These are phyloP conservation scores for Kluyveromyces sp. DNA, from an alignment of 1,139 yeast genomes.

Conservation along the genomic window DNA sequence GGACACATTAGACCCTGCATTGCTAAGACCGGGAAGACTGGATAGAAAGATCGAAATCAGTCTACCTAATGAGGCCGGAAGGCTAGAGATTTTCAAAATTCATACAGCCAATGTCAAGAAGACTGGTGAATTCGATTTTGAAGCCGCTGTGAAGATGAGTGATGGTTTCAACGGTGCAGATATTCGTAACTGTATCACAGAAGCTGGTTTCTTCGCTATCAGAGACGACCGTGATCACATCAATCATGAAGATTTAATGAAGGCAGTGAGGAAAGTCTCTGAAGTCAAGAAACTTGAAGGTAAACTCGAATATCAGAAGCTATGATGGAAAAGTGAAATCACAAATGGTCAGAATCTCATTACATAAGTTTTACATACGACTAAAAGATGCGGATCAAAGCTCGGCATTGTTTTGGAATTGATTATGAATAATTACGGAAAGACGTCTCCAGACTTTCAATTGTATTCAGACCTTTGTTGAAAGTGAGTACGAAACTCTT, in stretches of 20 bases:
- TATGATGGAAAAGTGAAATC: slow-evolving; percentile 35
- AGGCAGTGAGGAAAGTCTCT: slow-evolving; percentile 95
- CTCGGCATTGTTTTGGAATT: too few relatives aligned
- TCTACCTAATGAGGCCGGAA: slow-evolving; percentile 93
- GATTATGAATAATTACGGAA: too few relatives aligned
- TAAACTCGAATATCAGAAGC: slow-evolving; percentile 85
- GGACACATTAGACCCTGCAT: slow-evolving; percentile 97
- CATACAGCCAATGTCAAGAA: slow-evolving; percentile 83
- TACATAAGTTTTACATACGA: too few relatives aligned
- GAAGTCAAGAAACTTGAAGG: slow-evolving; percentile 98
- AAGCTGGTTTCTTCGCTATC: slow-evolving; percentile 97
- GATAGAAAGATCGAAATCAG: slow-evolving; percentile 97
- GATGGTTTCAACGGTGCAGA: slow-evolving; percentile 99
- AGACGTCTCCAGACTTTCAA: too few relatives aligned
- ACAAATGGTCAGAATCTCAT: neutral
- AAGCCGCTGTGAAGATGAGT: slow-evolving; percentile 95
- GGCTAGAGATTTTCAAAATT: slow-evolving; percentile 90
- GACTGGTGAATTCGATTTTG: slow-evolving; percentile 94
- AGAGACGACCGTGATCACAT: slow-evolving; percentile 96
- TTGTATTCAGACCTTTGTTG: slow-evolving; percentile 6
- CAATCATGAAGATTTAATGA: slow-evolving; percentile 88
- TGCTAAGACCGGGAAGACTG: slow-evolving; percentile 95
- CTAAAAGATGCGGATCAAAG: too few relatives aligned
- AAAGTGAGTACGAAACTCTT: slow-evolving; percentile 36
- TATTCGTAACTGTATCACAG: slow-evolving; percentile 95